Percentiles rank a stretch among this genome's conserved stretches.
These are phyloP conservation scores for Spirogloea muscicola DNA, from an alignment of 139 green algal species.

Conservation along the genomic window DNA sequence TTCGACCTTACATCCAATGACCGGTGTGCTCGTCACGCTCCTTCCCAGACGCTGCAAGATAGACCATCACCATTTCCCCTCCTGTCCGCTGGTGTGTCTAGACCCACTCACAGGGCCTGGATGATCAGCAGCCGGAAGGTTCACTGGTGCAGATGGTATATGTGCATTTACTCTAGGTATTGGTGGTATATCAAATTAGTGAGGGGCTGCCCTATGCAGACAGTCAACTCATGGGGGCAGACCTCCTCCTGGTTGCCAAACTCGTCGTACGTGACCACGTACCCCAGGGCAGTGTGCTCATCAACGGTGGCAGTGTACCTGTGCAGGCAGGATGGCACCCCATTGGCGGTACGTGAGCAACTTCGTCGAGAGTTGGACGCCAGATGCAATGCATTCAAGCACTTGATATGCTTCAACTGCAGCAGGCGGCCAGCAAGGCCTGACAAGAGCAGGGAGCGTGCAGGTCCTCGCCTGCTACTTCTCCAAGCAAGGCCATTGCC, in stretches of 20 bases:
- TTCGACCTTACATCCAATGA: not conserved
- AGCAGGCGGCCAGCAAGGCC: too few species aligned
- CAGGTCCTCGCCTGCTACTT: too few species aligned
- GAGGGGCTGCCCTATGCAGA: not conserved
- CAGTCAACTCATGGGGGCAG: not conserved
- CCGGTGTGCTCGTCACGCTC: not conserved
- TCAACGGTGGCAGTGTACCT: slow-evolving; percentile 29
- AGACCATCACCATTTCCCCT: too few species aligned
- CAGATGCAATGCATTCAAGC: not conserved
- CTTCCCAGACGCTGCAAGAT: not conserved
- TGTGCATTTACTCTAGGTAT: not conserved
- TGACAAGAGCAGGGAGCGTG: too few species aligned
- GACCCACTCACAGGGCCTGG: too few species aligned
- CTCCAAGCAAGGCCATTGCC: not conserved
- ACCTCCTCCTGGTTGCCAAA: slow-evolving; percentile 43
- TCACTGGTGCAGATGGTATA: slow-evolving; percentile 1
- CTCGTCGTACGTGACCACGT: slow-evolving; percentile 13
- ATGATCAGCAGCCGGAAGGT: slow-evolving; percentile 1
- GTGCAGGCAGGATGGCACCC: not conserved
- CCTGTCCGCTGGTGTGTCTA: too few species aligned
- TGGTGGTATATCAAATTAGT: not conserved
- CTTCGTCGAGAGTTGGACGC: not conserved
- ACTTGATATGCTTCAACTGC: not conserved
- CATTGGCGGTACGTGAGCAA: not conserved
- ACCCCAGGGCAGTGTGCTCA: slow-evolving; percentile 7